These are phyloP conservation scores for Phytopythium litorale DNA, from an alignment of 352 stramenopile genomes.

Conservation along the genomic window DNA sequence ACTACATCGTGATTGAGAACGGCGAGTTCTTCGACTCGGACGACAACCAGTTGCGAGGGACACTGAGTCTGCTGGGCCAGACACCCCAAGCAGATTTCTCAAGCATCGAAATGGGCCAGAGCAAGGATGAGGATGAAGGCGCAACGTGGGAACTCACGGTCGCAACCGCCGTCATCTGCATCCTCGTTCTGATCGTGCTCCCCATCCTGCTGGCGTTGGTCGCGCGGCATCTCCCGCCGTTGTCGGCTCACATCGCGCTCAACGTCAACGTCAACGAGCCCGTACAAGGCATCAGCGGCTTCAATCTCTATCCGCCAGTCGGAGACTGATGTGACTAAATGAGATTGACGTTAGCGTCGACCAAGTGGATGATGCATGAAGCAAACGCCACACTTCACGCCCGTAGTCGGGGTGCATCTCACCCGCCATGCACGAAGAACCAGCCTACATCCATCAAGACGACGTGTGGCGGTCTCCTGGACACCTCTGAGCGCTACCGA, in stretches of 20 bases:
- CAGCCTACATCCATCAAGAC: neutral
- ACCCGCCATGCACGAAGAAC: neutral
- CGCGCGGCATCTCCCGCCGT: neutral
- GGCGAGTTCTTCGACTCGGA: conserved; percentile 22
- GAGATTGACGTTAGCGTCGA: neutral
- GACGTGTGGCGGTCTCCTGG: neutral
- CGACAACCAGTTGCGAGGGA: conserved; percentile 18
- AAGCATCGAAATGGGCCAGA: conserved; percentile 10
- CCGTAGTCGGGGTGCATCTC: neutral
- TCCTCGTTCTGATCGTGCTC: conserved; percentile 9
- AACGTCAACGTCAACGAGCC: conserved; percentile 6
- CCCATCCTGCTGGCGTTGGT: conserved; percentile 10
- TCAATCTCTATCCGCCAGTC: neutral
- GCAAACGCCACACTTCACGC: neutral
- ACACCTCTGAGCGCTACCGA: neutral
- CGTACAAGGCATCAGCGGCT: conserved; percentile 3
- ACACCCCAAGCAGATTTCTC: conserved; percentile 9
- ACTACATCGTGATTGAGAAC: conserved; percentile 22
- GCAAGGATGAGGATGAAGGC: neutral
- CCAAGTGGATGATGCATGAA: neutral
- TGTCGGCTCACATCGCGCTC: conserved; percentile 1
- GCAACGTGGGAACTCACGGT: conserved; percentile 9
- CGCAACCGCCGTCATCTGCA: conserved; percentile 5
- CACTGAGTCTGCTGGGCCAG: conserved; percentile 10
- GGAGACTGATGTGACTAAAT: neutral